Evolutionary conservation across 768 basidiomycete species (phyloP).

Genomic region (Trametes cinnabarina): DNA sequence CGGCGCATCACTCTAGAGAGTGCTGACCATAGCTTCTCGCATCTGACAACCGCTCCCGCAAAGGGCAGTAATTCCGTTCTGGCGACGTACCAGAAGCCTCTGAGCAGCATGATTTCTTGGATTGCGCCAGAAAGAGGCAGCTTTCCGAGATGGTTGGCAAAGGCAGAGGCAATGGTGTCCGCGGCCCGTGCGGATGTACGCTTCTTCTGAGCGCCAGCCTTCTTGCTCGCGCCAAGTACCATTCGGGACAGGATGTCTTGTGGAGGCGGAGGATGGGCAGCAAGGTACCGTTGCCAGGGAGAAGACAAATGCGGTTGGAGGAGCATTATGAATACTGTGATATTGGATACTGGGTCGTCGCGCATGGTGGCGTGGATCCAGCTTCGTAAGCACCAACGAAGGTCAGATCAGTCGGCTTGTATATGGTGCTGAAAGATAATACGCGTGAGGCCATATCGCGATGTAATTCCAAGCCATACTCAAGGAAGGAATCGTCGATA

Average conservation of each 20-base stretch:
- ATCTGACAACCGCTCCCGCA: not conserved
- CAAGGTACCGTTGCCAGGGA: not conserved
- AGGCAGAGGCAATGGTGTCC: not conserved
- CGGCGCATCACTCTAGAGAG: not conserved
- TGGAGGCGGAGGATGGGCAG: not conserved
- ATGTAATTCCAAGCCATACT: too few relatives aligned
- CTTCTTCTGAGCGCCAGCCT: not conserved
- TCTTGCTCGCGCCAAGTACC: not conserved
- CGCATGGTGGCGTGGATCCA: not conserved
- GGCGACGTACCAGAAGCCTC: not conserved
- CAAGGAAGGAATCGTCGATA: slow-evolving; percentile 3
- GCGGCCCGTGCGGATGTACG: not conserved
- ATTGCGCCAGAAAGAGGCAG: not conserved
- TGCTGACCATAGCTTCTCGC: not conserved
- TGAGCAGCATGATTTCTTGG: not conserved
- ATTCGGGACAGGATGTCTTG: not conserved
- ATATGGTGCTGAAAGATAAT: not conserved
- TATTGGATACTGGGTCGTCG: not conserved
- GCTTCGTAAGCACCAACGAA: not conserved
- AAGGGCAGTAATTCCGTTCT: not conserved
- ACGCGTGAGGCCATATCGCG: too few relatives aligned
- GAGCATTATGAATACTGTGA: not conserved
- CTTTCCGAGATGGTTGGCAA: not conserved
- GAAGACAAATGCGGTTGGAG: not conserved
- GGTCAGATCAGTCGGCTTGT: not conserved